Evolutionary conservation across 2,329 filamentous ascomycete species (phyloP).

Genomic region (Monosporascus sp.): DNA sequence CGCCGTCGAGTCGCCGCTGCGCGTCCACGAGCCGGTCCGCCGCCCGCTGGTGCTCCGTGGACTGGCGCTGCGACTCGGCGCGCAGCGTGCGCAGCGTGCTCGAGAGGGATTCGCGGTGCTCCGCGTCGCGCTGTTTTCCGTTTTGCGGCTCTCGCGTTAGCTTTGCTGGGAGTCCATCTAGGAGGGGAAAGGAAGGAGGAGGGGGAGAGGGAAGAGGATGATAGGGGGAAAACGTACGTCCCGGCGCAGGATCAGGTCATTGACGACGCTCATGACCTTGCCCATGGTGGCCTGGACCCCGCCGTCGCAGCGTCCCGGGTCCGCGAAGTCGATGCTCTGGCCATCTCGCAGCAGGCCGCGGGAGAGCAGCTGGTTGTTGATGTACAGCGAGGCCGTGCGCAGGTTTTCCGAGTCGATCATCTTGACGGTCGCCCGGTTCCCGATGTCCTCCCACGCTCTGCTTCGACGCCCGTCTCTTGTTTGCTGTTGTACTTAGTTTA

Average conservation of each 20-base stretch:
- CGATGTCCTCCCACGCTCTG: neutral
- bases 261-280: slow-evolving; percentile 85
- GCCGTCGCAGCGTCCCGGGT: slow-evolving; percentile 59
- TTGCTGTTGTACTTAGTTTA: no score
- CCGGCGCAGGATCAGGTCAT: slow-evolving; percentile 84
- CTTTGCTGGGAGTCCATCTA: neutral
- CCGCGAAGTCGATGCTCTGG: slow-evolving; percentile 76
- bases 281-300: slow-evolving; percentile 66
- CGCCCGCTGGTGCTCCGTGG: slow-evolving; percentile 60
- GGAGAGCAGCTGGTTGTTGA: slow-evolving; percentile 67
- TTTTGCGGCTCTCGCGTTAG: neutral
- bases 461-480: no score
- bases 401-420: slow-evolving; percentile 56
- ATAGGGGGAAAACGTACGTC: slow-evolving; percentile 60
- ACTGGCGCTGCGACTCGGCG: slow-evolving; percentile 68
- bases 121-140: slow-evolving; percentile 68
- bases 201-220: neutral
- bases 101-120: slow-evolving; percentile 79
- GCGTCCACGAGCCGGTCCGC: slow-evolving; percentile 50
- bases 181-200: neutral
- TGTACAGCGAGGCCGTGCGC: slow-evolving; percentile 63
- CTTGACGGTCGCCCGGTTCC: slow-evolving; percentile 1
- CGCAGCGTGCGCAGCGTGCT: slow-evolving; percentile 72
- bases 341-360: slow-evolving; percentile 63
- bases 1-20: slow-evolving; percentile 50